Evolutionary conservation across 495 filamentous ascomycete species (phyloP).

Genomic region (Penicillium verhagenii): DNA sequence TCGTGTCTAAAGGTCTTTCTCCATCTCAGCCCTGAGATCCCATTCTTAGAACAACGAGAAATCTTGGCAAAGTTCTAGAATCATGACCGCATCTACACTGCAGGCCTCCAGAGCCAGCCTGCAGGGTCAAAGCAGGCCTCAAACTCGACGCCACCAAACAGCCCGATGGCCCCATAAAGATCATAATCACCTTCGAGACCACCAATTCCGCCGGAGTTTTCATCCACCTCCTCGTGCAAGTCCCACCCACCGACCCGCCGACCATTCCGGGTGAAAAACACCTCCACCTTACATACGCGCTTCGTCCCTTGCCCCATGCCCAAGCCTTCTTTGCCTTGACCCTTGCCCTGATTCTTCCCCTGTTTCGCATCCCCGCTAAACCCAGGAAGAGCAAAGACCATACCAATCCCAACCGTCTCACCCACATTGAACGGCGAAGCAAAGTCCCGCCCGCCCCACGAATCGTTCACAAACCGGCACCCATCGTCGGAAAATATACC

Average conservation of each 20-base stretch:
- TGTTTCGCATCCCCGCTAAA: conserved; percentile 11
- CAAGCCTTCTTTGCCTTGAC: too few species aligned
- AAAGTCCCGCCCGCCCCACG: conserved; percentile 78
- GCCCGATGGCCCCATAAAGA: conserved; percentile 75
- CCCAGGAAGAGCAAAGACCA: conserved; percentile 56
- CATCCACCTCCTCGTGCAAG: conserved; percentile 80
- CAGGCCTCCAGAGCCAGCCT: conserved; percentile 42
- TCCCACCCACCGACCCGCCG: conserved; percentile 66
- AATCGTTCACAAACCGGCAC: conserved; percentile 81
- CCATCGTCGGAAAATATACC: conserved; percentile 92
- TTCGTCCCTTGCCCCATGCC: too few species aligned
- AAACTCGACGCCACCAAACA: conserved; percentile 69
- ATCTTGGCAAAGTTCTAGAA: not conserved
- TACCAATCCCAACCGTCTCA: conserved; percentile 65
- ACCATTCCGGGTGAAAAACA: conserved; percentile 82
- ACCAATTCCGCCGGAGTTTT: conserved; percentile 59
- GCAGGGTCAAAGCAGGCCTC: conserved; percentile 63
- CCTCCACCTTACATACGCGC: conserved; percentile 53
- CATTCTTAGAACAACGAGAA: not conserved
- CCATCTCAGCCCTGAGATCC: not conserved
- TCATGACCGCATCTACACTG: not conserved
- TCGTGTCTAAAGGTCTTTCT: too few species aligned
- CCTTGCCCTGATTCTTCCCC: conserved; percentile 11
- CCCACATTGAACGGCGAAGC: conserved; percentile 50
- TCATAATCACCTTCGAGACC: conserved; percentile 82